Evolutionary conservation across 1,284 basidiomycete genomes (phyloP), one percentile per base, ranked within the genome.

Genomic region (Marasmius tenuissimus): DNA sequence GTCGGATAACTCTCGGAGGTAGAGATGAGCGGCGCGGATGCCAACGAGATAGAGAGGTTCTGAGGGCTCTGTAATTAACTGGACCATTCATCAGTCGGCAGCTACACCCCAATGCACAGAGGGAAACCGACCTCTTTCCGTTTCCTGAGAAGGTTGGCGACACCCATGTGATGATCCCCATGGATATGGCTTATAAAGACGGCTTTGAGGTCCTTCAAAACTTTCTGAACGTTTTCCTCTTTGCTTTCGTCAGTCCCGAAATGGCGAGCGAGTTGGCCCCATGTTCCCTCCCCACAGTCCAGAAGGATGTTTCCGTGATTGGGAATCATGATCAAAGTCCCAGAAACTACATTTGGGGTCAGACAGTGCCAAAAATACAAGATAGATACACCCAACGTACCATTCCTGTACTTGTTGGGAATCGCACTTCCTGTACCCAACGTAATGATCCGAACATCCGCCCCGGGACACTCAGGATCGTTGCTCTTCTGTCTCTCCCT

Each of bases 151-250:
- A 98, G 75, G 57, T 88, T 85, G 0, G 87, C 81, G 34, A 97
- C 73, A 1, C 97, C 97, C 54, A 92, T 84, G 71, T 98, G 96
- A 73, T 98, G 96, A 72, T 98, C 97, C 0, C 85, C 96, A 70
- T 98, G 96, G 69, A 92, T 85, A 72, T 98, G 97, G 66, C 92
- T 95, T 66, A 97, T 81, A 73, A 91, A 98, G 35, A 98, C 83
- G 70, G 93, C 85, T 65, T 85, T 88, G 37, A 97, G 73, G 55
- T 91, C 78, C n/a, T 86, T 78, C 60, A 97, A 76, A 11, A 89
- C 79, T n/a, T 84, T 71, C 78, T 82, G 84, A 0, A 82, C 84
- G 59, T 79, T 81, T 14, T 70, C 69, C 1, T 73, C 63, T 16
- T 71, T 69, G n/a, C 72, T 62, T 4, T 71, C 73, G 14, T 85